phyloP scores from a whole-genome alignment of 768 basidiomycete genomes.

The Russula brevipes region DNA sequence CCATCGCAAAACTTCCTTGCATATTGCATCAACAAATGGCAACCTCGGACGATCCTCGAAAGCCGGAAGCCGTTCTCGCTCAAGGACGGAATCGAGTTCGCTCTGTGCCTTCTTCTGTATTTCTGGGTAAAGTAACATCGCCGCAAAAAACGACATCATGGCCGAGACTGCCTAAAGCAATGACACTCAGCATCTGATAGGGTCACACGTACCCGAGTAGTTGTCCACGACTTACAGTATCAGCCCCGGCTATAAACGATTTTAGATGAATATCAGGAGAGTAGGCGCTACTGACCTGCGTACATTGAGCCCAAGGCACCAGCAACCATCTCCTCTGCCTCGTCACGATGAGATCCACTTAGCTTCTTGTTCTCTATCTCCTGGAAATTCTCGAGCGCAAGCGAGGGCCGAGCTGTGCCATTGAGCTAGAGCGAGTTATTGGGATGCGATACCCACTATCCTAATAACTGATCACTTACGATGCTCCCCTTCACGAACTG shows the following conservation, averaged over 20 bases:
- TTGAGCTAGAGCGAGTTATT: neutral
- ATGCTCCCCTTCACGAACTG: constrained; percentile 1
- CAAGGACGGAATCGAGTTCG: too few relatives aligned
- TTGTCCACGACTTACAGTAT: neutral
- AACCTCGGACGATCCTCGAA: too few relatives aligned
- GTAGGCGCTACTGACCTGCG: neutral
- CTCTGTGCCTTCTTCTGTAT: too few relatives aligned
- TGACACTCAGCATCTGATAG: too few relatives aligned
- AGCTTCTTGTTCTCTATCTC: neutral
- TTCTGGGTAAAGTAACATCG: too few relatives aligned
- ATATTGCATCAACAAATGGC: too few relatives aligned
- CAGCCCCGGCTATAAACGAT: neutral
- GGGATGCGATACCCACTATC: neutral
- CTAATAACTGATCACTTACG: neutral
- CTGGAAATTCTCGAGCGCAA: constrained; percentile 6
- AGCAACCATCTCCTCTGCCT: neutral
- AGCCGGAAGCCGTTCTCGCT: too few relatives aligned
- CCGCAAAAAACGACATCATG: too few relatives aligned
- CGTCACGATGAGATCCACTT: neutral
- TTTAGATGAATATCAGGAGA: neutral
- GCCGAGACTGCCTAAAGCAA: too few relatives aligned
- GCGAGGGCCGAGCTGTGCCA: constrained; percentile 14
- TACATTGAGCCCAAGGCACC: constrained; percentile 4
- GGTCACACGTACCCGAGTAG: too few relatives aligned
- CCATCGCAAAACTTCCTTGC: too few relatives aligned